These are phyloP conservation scores for Mycena capillaripes DNA, from an alignment of 768 basidiomycete species.

Conservation along the genomic window DNA sequence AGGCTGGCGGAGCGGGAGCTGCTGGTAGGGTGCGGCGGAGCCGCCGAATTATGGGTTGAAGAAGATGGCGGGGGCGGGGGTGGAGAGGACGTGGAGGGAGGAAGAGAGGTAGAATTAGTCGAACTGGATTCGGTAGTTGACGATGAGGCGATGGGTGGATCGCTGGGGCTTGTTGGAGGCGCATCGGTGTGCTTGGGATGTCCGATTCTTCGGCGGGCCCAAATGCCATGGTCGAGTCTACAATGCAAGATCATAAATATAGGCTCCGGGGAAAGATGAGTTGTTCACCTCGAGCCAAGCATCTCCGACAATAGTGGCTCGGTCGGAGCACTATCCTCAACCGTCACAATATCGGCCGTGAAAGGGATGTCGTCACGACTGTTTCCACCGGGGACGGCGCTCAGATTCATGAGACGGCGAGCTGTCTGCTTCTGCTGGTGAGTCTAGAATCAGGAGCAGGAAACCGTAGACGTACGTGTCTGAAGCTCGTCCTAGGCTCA, in stretches of 20 bases:
- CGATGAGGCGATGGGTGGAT: no score
- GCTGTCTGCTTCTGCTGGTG: background rate
- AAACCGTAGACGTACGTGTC: background rate
- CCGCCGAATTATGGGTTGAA: no score
- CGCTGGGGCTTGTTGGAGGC: no score
- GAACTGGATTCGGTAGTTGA: no score
- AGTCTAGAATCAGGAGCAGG: background rate
- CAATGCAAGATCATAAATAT: background rate
- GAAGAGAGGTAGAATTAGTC: no score
- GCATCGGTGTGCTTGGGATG: no score
- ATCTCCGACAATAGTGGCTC: background rate
- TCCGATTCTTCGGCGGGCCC: background rate
- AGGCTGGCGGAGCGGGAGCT: background rate
- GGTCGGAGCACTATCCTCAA: background rate
- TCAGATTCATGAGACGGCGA: background rate
- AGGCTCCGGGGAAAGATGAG: background rate
- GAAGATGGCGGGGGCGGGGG: no score
- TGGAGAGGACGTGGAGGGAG: no score
- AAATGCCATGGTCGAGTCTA: background rate
- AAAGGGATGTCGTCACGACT: background rate
- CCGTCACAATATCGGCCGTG: background rate
- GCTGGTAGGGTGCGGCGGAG: no score
- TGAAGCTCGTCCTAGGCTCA: background rate
- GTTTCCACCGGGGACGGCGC: background rate
- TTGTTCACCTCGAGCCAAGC: background rate